Evolutionary conservation across 2,329 filamentous ascomycete genomes (phyloP).

Genomic region (Nemania diffusa): DNA sequence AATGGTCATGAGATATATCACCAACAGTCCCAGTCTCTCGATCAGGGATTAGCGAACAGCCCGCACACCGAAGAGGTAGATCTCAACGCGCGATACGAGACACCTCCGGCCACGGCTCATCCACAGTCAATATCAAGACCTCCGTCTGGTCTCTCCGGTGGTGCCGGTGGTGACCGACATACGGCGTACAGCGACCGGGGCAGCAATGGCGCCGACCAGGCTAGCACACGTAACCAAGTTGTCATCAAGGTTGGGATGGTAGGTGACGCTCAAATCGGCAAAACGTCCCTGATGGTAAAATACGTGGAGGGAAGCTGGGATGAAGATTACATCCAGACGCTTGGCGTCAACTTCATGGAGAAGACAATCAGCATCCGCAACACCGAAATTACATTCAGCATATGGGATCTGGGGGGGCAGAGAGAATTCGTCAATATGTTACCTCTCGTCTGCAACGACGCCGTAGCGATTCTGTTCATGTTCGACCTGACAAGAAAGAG

Average conservation of each 20-base stretch:
- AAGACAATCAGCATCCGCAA: conserved; percentile 99
- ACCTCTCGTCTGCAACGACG: conserved; percentile 98
- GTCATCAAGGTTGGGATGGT: conserved; percentile 99
- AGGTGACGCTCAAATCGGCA: conserved; percentile 97
- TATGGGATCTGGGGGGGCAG: conserved; percentile 98
- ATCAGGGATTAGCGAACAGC: conserved; percentile 57
- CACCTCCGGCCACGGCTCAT: conserved; percentile 57
- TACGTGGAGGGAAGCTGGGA: conserved; percentile 99
- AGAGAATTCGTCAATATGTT: conserved; percentile 99
- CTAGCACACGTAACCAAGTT: conserved; percentile 74
- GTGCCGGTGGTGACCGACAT: conserved; percentile 53
- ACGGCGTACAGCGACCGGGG: conserved; percentile 57
- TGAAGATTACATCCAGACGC: conserved; percentile 98
- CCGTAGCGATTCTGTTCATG: conserved; percentile 99
- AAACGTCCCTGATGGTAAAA: conserved; percentile 99
- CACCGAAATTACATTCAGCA: conserved; percentile 99
- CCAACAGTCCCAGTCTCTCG: conserved; percentile 61
- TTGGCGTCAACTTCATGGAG: conserved; percentile 99
- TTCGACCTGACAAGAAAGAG: conserved; percentile 98
- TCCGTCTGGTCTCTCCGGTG: conserved; percentile 63
- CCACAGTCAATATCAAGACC: conserved; percentile 61
- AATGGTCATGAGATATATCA: conserved; percentile 51
- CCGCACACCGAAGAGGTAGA: conserved; percentile 52
- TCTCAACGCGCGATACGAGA: conserved; percentile 57
- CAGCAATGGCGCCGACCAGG: conserved; percentile 53